Conservation (phyloP, 768 basidiomycete genomes). For the Naganishia antarctica region DNA sequence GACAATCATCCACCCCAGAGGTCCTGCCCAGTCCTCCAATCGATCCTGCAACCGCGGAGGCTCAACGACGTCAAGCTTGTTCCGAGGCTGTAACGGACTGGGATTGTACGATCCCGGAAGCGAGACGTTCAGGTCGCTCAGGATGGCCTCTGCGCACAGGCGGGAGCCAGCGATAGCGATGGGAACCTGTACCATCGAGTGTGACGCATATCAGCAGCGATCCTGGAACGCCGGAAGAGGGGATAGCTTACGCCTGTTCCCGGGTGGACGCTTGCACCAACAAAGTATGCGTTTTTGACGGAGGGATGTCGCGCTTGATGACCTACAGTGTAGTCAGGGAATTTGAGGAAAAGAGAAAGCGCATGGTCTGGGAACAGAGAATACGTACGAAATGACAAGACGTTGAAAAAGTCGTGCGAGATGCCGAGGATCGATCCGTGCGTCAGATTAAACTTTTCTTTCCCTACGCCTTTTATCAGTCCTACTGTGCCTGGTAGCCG, state of each 20-base stretch:
- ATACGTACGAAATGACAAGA: slow-evolving; percentile 44
- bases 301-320: slow-evolving; percentile 46
- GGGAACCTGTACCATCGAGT: slow-evolving; percentile 37
- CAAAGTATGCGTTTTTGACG: slow-evolving; percentile 50
- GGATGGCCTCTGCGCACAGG: slow-evolving; percentile 48
- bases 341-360: no score
- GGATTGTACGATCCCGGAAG: slow-evolving; percentile 34
- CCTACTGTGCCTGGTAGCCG: neutral
- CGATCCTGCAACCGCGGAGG: slow-evolving; percentile 9
- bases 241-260: slow-evolving; percentile 47
- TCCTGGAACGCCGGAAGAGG: no score
- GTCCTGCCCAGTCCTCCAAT: slow-evolving; percentile 16
- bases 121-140: slow-evolving; percentile 39
- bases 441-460: slow-evolving; percentile 52
- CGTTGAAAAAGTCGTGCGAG: slow-evolving; percentile 51
- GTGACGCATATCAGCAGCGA: neutral
- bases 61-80: slow-evolving; percentile 23
- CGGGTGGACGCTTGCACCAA: slow-evolving; percentile 53
- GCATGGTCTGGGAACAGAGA: neutral
- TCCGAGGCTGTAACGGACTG: neutral
- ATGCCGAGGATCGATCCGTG: slow-evolving; percentile 52
- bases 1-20: slow-evolving; percentile 8
- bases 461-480: slow-evolving; percentile 37
- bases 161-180: slow-evolving; percentile 51
- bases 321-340: neutral